Base-by-base conservation (phyloP, 495 filamentous ascomycete genomes). In the Lasiosphaeris hirsuta region DNA sequence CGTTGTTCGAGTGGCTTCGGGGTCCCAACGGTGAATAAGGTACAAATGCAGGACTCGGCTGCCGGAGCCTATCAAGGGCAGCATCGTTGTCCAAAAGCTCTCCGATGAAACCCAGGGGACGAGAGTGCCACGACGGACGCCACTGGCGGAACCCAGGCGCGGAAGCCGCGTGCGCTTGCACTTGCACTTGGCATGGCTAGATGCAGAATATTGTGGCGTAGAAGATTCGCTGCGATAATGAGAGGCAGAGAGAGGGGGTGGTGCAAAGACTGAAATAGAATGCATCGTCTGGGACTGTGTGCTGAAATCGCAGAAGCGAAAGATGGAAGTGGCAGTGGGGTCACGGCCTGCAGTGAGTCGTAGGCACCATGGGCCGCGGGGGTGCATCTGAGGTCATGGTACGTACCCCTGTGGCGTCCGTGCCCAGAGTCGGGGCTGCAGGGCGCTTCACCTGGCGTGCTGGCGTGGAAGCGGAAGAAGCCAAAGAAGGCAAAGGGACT, bases 1-100 rank as follows among this genome's bases (percentile, higher is more conserved):
- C 35, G 23, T 36, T 35, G 18, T 35, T 30, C 23, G 23, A 30
- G 23, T 30, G 23, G 23, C 23, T 30, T 17, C 40, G 53, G 42
- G 53, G 42, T 34, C 10, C 23, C 35, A 30, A 15, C 13, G 17
- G 19, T 18, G 37, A 43, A 33, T 55, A 45, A 55, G 53, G 53
- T 55, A 47, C 53, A 33, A 11, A 55, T 55, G 53, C 53, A 55
- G 35, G 53, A 46, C 53, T 55, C 15, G 42, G 23, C 19, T 47
- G 41, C 30, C 37, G 53, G 41, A 33, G 40, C 53, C 35, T 40
- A 55, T 55, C 53, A 46, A 15, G 17, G 45, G 42, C 41, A 46
- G 53, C 46, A 41, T 30, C 46, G 53, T 41, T 35, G 42, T 35
- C 53, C 14, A 46, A 45, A 35, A 55, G 33, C 43, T 41, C 51